Evolutionary conservation across 345 rosid species (phyloP).

Genomic region (Salix koriyanagi): DNA sequence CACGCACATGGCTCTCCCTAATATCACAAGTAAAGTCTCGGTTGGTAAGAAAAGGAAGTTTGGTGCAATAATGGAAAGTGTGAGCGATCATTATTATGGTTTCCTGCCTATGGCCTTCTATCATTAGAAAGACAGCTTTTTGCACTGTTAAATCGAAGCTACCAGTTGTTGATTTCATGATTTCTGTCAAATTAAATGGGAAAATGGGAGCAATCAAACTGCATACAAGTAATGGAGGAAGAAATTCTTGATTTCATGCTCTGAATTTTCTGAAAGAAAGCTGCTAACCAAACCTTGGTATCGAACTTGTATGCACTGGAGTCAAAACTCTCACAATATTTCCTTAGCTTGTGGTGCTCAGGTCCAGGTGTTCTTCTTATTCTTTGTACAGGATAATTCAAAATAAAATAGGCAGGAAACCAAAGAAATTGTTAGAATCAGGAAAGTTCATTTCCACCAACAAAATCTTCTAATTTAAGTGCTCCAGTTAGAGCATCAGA

Average conservation of each 20-base stretch:
- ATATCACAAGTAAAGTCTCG: constrained; percentile 12
- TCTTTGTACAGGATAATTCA: neutral
- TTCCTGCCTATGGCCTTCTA: constrained; percentile 14
- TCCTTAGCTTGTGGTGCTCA: neutral
- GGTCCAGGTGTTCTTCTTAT: neutral
- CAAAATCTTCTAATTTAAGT: neutral
- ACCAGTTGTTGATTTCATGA: neutral
- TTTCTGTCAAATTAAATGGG: neutral
- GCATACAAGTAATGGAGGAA: neutral
- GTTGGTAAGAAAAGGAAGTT: constrained; percentile 24
- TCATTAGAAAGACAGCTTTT: constrained; percentile 6
- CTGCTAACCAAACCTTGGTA: no score
- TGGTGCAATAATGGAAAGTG: constrained; percentile 5
- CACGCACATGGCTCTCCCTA: constrained; percentile 38
- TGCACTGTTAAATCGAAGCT: neutral
- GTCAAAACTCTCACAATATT: neutral
- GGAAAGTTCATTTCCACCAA: neutral
- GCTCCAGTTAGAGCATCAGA: neutral
- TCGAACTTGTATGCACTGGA: no score
- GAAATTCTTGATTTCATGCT: neutral
- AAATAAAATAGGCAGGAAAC: neutral
- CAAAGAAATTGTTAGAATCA: neutral
- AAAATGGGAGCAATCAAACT: no score
- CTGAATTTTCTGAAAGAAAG: neutral
- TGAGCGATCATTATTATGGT: constrained; percentile 19